Percentiles rank a stretch among this genome's conserved stretches.
These are phyloP conservation scores for Aspergillus funiculosus DNA, from an alignment of 495 filamentous ascomycete species.

Conservation along the genomic window DNA sequence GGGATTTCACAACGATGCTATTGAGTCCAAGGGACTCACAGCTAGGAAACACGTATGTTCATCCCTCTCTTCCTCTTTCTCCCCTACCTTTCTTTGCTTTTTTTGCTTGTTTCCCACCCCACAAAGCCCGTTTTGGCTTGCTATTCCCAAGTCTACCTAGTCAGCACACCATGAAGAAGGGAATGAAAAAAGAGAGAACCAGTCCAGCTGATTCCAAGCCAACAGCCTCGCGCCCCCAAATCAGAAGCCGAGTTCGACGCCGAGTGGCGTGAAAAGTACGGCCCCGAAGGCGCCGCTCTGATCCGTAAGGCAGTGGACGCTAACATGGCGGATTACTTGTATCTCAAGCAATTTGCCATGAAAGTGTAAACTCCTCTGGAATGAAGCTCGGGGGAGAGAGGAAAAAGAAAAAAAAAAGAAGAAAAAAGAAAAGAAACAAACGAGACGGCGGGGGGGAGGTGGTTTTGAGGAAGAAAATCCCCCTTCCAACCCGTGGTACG, in stretches of 20 bases:
- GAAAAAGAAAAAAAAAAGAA: constrained; percentile 12
- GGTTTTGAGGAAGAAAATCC: no score
- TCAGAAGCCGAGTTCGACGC: constrained; percentile 64
- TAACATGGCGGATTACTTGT: constrained; percentile 82
- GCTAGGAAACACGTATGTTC: constrained; percentile 65
- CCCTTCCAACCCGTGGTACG: no score
- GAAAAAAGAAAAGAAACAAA: no score
- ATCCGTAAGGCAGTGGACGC: constrained; percentile 72
- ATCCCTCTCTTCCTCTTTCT: background rate
- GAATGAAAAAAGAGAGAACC: background rate
- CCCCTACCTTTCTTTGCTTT: constrained; percentile 2
- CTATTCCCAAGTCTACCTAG: background rate
- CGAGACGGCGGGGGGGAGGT: no score
- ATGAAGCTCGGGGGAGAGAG: constrained; percentile 3
- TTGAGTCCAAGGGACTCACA: constrained; percentile 67
- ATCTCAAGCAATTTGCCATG: constrained; percentile 83
- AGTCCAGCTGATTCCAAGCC: background rate
- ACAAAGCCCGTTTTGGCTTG: background rate
- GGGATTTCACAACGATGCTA: constrained; percentile 93
- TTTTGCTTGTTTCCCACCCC: background rate
- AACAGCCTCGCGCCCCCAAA: constrained; percentile 45
- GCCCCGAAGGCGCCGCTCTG: constrained; percentile 64
- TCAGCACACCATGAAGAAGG: background rate
- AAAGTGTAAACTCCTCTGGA: constrained; percentile 42
- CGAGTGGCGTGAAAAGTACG: constrained; percentile 80